Percentiles rank a stretch among this genome's conserved stretches.
Evolutionary conservation across 139 green algal genomes (phyloP).

Genomic region (Micromonas pusilla): DNA sequence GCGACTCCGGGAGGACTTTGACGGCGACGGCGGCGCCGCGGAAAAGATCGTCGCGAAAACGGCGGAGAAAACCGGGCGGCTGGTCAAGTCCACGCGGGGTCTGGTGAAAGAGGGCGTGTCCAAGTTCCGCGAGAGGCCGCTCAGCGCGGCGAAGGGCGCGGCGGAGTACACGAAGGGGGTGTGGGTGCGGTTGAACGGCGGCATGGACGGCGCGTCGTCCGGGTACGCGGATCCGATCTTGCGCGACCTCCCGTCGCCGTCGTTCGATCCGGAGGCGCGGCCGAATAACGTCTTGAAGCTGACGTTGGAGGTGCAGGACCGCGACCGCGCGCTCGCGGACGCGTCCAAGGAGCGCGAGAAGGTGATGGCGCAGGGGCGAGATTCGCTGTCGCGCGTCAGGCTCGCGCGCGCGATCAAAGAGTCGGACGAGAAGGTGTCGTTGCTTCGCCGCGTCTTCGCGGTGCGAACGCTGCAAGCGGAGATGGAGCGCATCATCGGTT

Average conservation of each 20-base stretch:
- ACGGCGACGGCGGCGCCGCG: not conserved
- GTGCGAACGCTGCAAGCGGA: constrained; percentile 82
- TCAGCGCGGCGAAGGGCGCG: not conserved
- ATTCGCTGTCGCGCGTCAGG: constrained; percentile 1
- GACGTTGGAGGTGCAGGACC: constrained; percentile 6
- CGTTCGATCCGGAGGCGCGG: not conserved
- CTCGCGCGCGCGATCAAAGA: constrained; percentile 33
- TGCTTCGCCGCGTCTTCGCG: constrained; percentile 39
- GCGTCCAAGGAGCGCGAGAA: not conserved
- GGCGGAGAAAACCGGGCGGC: not conserved
- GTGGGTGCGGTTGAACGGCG: constrained; percentile 20
- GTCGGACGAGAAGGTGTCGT: constrained; percentile 44
- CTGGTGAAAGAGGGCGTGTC: not conserved
- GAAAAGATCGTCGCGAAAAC: not conserved
- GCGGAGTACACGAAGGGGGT: constrained; percentile 25
- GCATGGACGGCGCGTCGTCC: not conserved
- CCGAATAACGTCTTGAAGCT: not conserved
- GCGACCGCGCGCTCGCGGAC: not conserved
- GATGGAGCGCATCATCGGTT: constrained; percentile 77
- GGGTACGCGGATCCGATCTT: not conserved
- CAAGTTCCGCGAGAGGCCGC: constrained; percentile 1
- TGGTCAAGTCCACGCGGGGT: not conserved
- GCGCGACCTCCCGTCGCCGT: not conserved
- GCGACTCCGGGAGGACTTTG: not conserved
- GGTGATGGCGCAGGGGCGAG: not conserved